These are phyloP conservation scores for Aethionema arabicum DNA, from an alignment of 345 rosid genomes.

Conservation along the genomic window DNA sequence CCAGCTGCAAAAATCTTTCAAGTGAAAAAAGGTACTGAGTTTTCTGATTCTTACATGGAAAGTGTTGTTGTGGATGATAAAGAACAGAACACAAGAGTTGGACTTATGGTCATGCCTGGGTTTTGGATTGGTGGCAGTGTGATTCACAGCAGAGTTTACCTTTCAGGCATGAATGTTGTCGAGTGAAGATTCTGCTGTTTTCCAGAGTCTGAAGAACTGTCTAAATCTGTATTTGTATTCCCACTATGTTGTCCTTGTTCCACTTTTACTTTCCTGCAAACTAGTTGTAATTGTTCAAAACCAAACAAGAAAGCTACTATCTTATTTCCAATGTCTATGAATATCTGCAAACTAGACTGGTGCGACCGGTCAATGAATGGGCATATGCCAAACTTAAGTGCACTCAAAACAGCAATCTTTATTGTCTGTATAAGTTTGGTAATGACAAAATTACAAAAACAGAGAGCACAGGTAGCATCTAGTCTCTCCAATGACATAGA, in stretches of 20 bases:
- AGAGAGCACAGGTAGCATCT: not conserved
- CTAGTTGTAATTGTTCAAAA: conserved; percentile 17
- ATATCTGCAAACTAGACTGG: not conserved
- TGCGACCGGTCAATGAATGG: not conserved
- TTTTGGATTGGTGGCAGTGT: conserved; percentile 71
- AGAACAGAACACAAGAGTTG: conserved; percentile 57
- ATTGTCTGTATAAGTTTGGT: not conserved
- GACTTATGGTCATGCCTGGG: conserved; percentile 87
- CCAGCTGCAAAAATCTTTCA: conserved; percentile 65
- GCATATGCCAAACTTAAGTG: not conserved
- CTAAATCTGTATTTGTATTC: conserved; percentile 5
- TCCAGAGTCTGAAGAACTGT: conserved; percentile 6
- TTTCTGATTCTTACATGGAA: conserved; percentile 79
- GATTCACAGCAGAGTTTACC: conserved; percentile 75
- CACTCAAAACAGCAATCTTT: no score
- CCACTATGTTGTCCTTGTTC: conserved; percentile 18
- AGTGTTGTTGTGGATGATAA: conserved; percentile 59
- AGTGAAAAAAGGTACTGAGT: conserved; percentile 65
- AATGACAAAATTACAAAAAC: conserved; percentile 10
- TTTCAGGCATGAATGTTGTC: conserved; percentile 64
- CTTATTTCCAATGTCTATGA: not conserved
- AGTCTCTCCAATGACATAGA: conserved; percentile 6
- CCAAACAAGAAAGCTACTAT: conserved; percentile 1
- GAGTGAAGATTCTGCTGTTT: conserved; percentile 41
- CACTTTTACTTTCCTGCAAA: conserved; percentile 12